Percentiles rank a stretch among this genome's conserved stretches.
Evolutionary conservation across 192 early-diverging fungal species (phyloP).

Genomic region (Backusella mclennaniae): DNA sequence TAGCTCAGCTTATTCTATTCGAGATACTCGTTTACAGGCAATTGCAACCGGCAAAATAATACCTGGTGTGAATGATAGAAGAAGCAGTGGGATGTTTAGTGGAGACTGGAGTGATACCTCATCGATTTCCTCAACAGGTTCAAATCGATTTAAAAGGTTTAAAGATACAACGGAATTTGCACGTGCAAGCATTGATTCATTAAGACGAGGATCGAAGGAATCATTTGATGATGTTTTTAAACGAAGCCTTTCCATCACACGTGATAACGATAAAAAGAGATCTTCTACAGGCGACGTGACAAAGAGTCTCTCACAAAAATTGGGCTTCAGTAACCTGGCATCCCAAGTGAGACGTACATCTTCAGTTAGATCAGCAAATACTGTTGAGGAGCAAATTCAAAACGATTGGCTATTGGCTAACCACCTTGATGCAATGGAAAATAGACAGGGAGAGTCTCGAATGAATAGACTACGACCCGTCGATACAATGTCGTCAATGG

Average conservation of each 20-base stretch:
- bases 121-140: constrained; percentile 23
- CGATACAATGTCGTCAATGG: neutral
- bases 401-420: constrained; percentile 5
- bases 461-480: neutral
- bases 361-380: neutral
- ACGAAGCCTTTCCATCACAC: constrained; percentile 12
- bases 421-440: neutral
- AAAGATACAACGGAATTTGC: constrained; percentile 30
- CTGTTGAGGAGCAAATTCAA: constrained; percentile 9
- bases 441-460: neutral
- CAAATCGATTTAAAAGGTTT: constrained; percentile 22
- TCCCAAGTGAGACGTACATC: constrained; percentile 7
- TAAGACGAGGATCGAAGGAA: constrained; percentile 26
- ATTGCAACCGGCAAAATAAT: constrained; percentile 13
- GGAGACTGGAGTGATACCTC: constrained; percentile 27
- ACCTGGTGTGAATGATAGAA: constrained; percentile 30
- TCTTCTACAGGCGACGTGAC: constrained; percentile 16
- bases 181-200: constrained; percentile 28
- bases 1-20: constrained; percentile 23
- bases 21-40: constrained; percentile 24
- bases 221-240: constrained; percentile 33
- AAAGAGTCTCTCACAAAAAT: constrained; percentile 17
- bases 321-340: constrained; percentile 15
- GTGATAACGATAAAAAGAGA: constrained; percentile 6
- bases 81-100: constrained; percentile 22